Evolutionary conservation across 176 grass and related monocot genomes (phyloP), one percentile per base, ranked within the genome.

Genomic region (Hordeum marinum): DNA sequence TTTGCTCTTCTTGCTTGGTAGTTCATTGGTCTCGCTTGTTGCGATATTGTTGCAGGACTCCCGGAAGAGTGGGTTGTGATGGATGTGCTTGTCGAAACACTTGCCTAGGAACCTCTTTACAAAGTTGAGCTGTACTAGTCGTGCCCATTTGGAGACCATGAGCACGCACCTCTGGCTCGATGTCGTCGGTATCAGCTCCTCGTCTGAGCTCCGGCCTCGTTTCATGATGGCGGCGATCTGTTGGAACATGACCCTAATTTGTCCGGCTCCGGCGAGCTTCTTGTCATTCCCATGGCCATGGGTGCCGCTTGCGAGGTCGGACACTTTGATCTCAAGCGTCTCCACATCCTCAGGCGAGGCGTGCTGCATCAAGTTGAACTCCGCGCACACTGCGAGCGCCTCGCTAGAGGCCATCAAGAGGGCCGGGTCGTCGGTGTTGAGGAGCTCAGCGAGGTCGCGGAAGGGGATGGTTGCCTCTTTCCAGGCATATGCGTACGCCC

Each of bases 101-200:
- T 46, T 59, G 27, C 26, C 80, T n/a, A 88, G 80, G 65, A 72
- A 83, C 13, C 40, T n/a, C 15, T 42, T 46, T 5, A 88, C 9
- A 42, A 83, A 88, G 40, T 64, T 63, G 80, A 88, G 74, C 74
- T 79, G 80, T 2, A 31, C 31, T 11, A 63, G 35, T 55, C 83
- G 63, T 3, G 41, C 80, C 74, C 86, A 88, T 13, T 80, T 63
- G 3, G 63, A 37, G 18, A 36, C 50, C 86, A 6, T 70, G 20
- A 83, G 64, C 9, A 31, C 0, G 4, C 9, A 2, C 5, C n/a
- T 9, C 10, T 11, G 13, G 1, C n/a, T 58, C 52, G 21, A 10
- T 36, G 63, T 46, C 14, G 63, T 77, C 63, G 1, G 24, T 10
- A 63, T 3, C 15, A 41, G 7, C 4, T 26, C 18, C 18, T 66